A percentile compares a stretch with the other conserved stretches of the same genome.
phyloP scores from a whole-genome alignment of 345 rosid genomes.

The Salix dunnii region DNA sequence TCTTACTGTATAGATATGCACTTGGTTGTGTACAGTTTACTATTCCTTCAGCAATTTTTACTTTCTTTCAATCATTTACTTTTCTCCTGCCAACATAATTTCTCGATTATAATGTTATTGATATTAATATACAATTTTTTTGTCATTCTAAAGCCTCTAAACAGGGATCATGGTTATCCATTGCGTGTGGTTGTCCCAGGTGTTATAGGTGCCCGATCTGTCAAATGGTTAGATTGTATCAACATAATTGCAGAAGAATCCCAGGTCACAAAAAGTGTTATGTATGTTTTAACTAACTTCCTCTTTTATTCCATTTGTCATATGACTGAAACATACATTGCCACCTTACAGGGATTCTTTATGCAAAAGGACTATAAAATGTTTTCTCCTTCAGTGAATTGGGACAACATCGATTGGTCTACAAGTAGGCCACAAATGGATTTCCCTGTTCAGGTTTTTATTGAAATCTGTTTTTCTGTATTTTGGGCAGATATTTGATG shows the following conservation, averaged over 20 bases:
- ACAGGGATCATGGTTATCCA: slow-evolving; percentile 94
- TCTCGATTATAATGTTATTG: neutral
- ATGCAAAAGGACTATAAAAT: slow-evolving; percentile 97
- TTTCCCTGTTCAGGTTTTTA: slow-evolving; percentile 91
- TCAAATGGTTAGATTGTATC: slow-evolving; percentile 93
- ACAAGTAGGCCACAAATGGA: slow-evolving; percentile 94
- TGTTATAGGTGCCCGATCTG: slow-evolving; percentile 97
- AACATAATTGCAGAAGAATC: slow-evolving; percentile 75
- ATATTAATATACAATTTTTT: neutral
- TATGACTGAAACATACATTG: slow-evolving; percentile 7
- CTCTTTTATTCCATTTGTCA: slow-evolving; percentile 1
- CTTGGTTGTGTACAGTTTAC: too few species aligned
- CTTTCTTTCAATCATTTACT: too few species aligned
- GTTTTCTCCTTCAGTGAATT: slow-evolving; percentile 95
- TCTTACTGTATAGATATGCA: too few species aligned
- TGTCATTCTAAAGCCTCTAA: slow-evolving; percentile 54
- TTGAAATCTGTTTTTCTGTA: neutral
- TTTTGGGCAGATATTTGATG: neutral
- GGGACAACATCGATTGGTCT: slow-evolving; percentile 90
- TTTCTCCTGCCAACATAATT: neutral
- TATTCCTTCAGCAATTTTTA: too few species aligned
- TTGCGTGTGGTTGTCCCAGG: slow-evolving; percentile 90
- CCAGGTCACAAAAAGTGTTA: slow-evolving; percentile 47
- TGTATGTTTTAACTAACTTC: neutral
- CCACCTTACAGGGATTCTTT: slow-evolving; percentile 70